Evolutionary conservation across 495 filamentous ascomycete species (phyloP).

Genomic region (Penicillium salamii): DNA sequence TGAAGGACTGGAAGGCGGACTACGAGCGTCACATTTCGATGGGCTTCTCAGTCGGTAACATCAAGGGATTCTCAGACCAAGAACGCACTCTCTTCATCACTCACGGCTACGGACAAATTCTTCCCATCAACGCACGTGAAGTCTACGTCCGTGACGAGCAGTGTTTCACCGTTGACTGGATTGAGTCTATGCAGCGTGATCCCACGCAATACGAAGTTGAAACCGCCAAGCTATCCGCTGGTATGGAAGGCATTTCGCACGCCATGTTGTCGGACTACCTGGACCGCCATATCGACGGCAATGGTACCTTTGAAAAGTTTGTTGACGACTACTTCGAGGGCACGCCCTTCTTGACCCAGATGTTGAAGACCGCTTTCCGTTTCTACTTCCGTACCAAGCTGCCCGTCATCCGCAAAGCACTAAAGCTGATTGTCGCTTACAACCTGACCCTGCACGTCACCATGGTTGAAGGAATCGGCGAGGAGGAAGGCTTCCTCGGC

Average conservation of each 20-base stretch:
- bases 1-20: slow-evolving; percentile 97
- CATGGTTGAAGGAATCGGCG: slow-evolving; percentile 82
- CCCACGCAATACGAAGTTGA: slow-evolving; percentile 77
- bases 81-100: slow-evolving; percentile 79
- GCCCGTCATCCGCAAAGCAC: slow-evolving; percentile 82
- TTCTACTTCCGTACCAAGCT: slow-evolving; percentile 81
- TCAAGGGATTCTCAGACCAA: slow-evolving; percentile 82
- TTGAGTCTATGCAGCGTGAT: slow-evolving; percentile 68
- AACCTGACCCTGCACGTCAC: slow-evolving; percentile 90
- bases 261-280: slow-evolving; percentile 80
- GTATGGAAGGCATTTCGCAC: slow-evolving; percentile 76
- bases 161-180: slow-evolving; percentile 89
- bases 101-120: slow-evolving; percentile 83
- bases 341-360: slow-evolving; percentile 86
- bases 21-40: slow-evolving; percentile 84
- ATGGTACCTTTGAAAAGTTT: slow-evolving; percentile 75
- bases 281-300: slow-evolving; percentile 84
- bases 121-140: slow-evolving; percentile 86
- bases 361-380: slow-evolving; percentile 88
- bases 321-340: slow-evolving; percentile 94
- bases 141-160: slow-evolving; percentile 87
- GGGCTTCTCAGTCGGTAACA: slow-evolving; percentile 85
- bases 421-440: slow-evolving; percentile 90
- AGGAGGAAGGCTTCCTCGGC: slow-evolving; percentile 72
- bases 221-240: slow-evolving; percentile 81